Percentiles rank a stretch among this genome's conserved stretches.
phyloP scores from a whole-genome alignment of 1,284 basidiomycete species.

The Ganoderma resinaceum region DNA sequence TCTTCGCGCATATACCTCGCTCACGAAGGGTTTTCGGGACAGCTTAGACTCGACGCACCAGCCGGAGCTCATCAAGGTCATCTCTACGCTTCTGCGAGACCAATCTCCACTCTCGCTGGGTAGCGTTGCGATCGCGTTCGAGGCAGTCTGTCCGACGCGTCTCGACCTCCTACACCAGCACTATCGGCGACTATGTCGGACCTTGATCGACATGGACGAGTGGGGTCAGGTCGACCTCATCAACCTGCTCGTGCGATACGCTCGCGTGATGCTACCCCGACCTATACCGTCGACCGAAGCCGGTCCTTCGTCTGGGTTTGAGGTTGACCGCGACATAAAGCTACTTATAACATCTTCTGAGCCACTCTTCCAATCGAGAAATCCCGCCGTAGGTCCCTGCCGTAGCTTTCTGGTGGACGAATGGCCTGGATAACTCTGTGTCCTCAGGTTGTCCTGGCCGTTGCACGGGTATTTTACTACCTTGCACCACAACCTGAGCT shows the following conservation, averaged over 20 bases:
- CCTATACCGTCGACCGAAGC: constrained; percentile 51
- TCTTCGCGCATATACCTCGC: neutral
- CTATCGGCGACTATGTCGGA: constrained; percentile 85
- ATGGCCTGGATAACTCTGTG: neutral
- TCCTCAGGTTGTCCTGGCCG: constrained; percentile 78
- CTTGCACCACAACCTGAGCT: constrained; percentile 66
- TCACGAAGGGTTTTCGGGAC: constrained; percentile 22
- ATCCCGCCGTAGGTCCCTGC: constrained; percentile 73
- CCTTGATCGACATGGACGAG: constrained; percentile 92
- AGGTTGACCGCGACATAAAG: constrained; percentile 79
- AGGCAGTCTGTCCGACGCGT: constrained; percentile 82
- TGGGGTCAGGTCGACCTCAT: constrained; percentile 93
- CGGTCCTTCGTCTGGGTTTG: constrained; percentile 45
- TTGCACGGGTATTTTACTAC: constrained; percentile 77
- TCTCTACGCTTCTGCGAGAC: constrained; percentile 81
- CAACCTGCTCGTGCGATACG: constrained; percentile 84
- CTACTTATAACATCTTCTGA: constrained; percentile 78
- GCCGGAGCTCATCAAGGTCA: constrained; percentile 75
- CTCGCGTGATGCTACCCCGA: constrained; percentile 82
- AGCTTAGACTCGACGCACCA: constrained; percentile 82
- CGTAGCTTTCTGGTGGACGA: neutral
- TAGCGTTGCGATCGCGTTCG: constrained; percentile 86
- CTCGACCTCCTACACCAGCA: constrained; percentile 90
- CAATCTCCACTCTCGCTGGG: constrained; percentile 91
- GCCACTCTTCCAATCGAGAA: constrained; percentile 84